phyloP scores from a whole-genome alignment of 768 basidiomycete genomes.

The Suillus bovinus region DNA sequence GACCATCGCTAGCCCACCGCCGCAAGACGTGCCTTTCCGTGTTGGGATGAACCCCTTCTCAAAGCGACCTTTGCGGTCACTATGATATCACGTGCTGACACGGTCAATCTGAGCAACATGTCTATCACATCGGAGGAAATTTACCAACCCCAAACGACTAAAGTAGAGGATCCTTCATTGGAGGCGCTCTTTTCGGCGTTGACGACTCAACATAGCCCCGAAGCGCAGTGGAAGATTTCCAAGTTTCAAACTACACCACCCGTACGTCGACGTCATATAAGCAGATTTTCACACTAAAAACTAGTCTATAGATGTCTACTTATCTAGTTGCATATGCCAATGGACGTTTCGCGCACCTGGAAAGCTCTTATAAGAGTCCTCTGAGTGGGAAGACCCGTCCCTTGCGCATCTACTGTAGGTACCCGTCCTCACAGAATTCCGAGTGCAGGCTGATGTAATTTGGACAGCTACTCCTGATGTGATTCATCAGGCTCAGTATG shows the following conservation, averaged over 20 bases:
- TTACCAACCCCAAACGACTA: constrained; percentile 36
- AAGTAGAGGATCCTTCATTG: constrained; percentile 33
- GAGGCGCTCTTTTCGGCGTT: constrained; percentile 44
- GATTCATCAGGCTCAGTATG: constrained; percentile 83
- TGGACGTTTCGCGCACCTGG: constrained; percentile 72
- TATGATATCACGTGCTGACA: constrained; percentile 75
- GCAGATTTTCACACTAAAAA: neutral
- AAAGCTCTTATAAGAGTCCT: constrained; percentile 76
- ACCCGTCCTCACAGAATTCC: neutral
- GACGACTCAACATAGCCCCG: constrained; percentile 33
- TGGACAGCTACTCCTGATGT: constrained; percentile 72
- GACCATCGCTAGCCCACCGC: constrained; percentile 64
- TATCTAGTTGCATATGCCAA: constrained; percentile 91
- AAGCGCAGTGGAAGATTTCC: constrained; percentile 74
- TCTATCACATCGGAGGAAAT: constrained; percentile 62
- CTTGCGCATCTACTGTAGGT: constrained; percentile 77
- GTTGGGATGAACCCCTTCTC: constrained; percentile 91
- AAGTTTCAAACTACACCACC: constrained; percentile 79
- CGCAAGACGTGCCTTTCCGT: constrained; percentile 81
- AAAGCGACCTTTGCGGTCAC: constrained; percentile 83
- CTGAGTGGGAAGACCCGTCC: constrained; percentile 80
- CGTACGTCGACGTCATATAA: constrained; percentile 29
- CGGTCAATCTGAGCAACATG: constrained; percentile 88
- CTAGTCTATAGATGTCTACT: constrained; percentile 60
- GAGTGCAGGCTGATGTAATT: constrained; percentile 5